A percentile compares a stretch with the other conserved stretches of the same genome.
Evolutionary conservation across 192 early-diverging fungal genomes (phyloP).

Genomic region (Podila verticillata): DNA sequence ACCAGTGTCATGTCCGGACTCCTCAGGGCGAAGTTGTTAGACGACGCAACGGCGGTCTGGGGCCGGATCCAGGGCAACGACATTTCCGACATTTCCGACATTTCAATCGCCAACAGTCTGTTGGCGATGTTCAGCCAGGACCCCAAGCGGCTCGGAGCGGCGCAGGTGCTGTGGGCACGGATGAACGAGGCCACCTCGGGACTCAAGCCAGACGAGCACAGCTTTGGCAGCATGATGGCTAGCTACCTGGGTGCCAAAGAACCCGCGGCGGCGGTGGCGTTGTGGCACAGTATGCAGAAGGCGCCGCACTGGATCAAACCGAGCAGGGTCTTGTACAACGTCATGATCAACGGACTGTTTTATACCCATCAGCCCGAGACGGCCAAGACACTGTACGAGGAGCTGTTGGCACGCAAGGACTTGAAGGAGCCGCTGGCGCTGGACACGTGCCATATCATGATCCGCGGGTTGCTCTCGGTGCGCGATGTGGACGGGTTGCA

Average conservation of each 20-base stretch:
- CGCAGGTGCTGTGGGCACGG: constrained; percentile 15
- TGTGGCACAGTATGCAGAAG: constrained; percentile 26
- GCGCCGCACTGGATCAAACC: constrained; percentile 23
- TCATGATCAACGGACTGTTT: constrained; percentile 24
- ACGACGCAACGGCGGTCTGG: constrained; percentile 16
- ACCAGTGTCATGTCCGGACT: constrained; percentile 29
- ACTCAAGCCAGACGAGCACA: constrained; percentile 23
- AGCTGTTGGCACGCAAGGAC: constrained; percentile 4
- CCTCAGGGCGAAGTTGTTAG: constrained; percentile 13
- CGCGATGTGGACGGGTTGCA: constrained; percentile 12
- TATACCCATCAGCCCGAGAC: constrained; percentile 18
- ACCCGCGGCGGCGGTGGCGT: constrained; percentile 5
- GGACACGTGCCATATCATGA: constrained; percentile 38
- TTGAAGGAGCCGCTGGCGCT: background rate
- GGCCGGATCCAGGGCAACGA: background rate
- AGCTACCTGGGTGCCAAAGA: constrained; percentile 30
- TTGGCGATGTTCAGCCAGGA: constrained; percentile 21
- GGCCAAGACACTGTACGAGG: constrained; percentile 15
- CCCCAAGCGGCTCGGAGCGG: constrained; percentile 8
- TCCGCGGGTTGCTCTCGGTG: constrained; percentile 31
- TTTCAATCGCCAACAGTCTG: constrained; percentile 15
- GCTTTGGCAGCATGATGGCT: constrained; percentile 31
- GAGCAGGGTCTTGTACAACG: constrained; percentile 11
- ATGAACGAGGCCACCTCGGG: constrained; percentile 5
- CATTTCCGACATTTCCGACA: background rate